A percentile compares a stretch with the other conserved stretches of the same genome.
phyloP scores from a whole-genome alignment of 345 rosid species.

The Eucalyptus shirleyi region DNA sequence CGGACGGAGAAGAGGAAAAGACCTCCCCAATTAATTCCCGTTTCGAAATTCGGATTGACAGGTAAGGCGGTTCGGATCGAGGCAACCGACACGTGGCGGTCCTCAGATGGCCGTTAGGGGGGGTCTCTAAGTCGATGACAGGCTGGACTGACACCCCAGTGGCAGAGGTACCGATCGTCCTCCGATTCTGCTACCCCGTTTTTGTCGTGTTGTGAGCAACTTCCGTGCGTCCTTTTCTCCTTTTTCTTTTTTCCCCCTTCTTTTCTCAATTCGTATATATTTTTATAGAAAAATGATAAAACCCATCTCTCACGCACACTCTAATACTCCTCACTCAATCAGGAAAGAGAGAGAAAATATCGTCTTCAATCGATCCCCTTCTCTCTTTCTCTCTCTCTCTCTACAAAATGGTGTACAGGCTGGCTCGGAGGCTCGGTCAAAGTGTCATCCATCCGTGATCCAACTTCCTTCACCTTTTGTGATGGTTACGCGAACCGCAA shows the following conservation, averaged over 20 bases:
- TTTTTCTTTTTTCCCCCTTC: neutral
- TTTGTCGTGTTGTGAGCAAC: conserved; percentile 41
- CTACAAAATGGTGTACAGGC: conserved; percentile 37
- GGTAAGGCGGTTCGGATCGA: conserved; percentile 17
- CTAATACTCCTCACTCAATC: neutral
- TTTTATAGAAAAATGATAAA: neutral
- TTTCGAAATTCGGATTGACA: neutral
- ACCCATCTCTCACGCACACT: neutral
- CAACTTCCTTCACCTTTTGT: neutral
- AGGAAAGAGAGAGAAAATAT: neutral
- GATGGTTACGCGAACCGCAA: neutral
- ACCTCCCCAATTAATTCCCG: neutral
- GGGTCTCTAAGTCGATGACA: conserved; percentile 5
- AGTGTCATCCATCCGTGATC: conserved; percentile 1
- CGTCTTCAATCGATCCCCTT: neutral
- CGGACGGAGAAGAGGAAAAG: neutral
- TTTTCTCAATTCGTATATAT: neutral
- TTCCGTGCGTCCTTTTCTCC: conserved; percentile 20
- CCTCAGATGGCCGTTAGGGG: conserved; percentile 10
- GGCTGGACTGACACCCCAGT: conserved; percentile 35
- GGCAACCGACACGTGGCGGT: conserved; percentile 25
- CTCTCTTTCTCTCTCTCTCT: neutral
- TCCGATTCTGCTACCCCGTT: conserved; percentile 14
- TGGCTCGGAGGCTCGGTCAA: conserved; percentile 26
- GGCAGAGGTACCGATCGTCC: conserved; percentile 13